Base-by-base conservation (phyloP, 1,284 basidiomycete genomes). In the Macrocybe sp. region DNA sequence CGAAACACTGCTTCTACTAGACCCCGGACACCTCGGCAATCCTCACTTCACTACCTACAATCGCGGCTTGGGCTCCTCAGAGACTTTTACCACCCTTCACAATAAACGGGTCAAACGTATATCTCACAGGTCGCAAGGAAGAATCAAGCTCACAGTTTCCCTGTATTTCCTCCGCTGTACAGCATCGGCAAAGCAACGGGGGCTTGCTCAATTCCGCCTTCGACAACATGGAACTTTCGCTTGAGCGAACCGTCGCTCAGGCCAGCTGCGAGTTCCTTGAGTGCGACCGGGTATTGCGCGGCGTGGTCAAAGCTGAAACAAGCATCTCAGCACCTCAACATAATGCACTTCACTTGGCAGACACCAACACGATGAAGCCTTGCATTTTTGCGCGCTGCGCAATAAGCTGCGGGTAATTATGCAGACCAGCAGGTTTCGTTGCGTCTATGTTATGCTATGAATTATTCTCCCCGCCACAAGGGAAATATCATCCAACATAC, bases 161-260 rank as follows among this genome's bases (percentile, higher is more conserved):
- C 91, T 0, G 76, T 83, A 61, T 93, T 94, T 30, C 76, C 82
- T n/a, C 91, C 91, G 1, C 66, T 78, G 66, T 83, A 94, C 31
- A 95, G 70, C 65, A 89, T 68, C 7, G 75, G 75, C 47, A 94
- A 64, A 3, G 85, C 79, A 9, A 72, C 68, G 0, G 88, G 84
- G 29, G 86, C 87, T 46, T 83, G 78, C 51, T 86, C 79, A 31
- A 93, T 67, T 0, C 88, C 72, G 9, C 73, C 89, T 47, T 88
- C 74, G 1, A 88, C 76, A 37, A 92, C 68, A 57, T 91, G 85
- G 68, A 91, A 93, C 55, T 86, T 85, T 41, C 88, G 78, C 62
- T 91, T 87, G 53, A 97, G 69, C 46, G 83, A 78, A n/a, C 92
- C 91, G 46, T 81, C 78, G 33, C 65, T 63, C 7, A 89, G 65